Percentiles rank a stretch among this genome's conserved stretches.
Conservation (phyloP, 768 basidiomycete species). For the Pleurotus salmoneostramineus region DNA sequence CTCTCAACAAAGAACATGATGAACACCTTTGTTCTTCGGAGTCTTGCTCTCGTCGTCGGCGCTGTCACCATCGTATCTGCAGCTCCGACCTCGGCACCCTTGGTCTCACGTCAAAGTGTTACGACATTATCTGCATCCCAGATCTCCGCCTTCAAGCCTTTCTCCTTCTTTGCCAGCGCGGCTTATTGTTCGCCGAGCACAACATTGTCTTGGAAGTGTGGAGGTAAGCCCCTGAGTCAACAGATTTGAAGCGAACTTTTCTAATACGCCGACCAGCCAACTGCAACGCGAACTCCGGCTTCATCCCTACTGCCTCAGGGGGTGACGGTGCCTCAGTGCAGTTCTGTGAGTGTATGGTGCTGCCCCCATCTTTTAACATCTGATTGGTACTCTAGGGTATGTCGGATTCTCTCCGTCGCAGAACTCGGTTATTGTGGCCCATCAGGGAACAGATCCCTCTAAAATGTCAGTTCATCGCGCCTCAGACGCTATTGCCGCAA, state of each 20-base stretch:
- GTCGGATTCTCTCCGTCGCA: conserved; percentile 28
- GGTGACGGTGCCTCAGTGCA: conserved; percentile 35
- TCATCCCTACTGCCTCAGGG: conserved; percentile 40
- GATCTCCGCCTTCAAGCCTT: no score
- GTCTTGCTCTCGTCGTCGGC: no score
- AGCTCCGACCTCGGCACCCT: no score
- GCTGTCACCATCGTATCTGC: no score
- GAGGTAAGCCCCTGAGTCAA: not conserved
- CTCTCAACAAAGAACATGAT: no score
- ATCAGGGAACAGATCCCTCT: conserved; percentile 37
- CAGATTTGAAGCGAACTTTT: not conserved
- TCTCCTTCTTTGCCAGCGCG: no score
- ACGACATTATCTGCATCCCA: no score
- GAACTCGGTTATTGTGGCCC: conserved; percentile 36
- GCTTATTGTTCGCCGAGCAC: no score
- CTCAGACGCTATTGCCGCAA: not conserved
- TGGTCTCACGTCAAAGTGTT: no score
- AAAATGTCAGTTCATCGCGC: conserved; percentile 24
- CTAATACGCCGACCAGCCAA: not conserved
- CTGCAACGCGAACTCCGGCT: conserved; percentile 10
- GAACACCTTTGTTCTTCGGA: no score
- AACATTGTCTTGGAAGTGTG: no score
- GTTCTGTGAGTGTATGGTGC: conserved; percentile 27
- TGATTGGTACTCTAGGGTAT: conserved; percentile 11
- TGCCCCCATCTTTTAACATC: not conserved